Evolutionary conservation across 176 grass and related monocot genomes (phyloP), one percentile per base, ranked within the genome.

Genomic region (Aechmea fasciata): DNA sequence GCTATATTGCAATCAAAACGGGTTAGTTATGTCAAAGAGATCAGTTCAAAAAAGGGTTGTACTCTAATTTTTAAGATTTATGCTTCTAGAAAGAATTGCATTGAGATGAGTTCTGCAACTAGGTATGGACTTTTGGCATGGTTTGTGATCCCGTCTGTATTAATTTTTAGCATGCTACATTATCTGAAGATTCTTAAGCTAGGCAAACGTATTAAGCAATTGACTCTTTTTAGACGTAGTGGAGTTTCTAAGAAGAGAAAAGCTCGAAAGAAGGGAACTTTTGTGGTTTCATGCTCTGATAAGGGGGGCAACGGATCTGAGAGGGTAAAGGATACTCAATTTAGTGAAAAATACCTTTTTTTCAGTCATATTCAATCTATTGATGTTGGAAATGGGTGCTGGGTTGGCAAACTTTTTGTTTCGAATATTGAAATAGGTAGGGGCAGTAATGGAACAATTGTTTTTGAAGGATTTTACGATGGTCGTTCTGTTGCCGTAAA

Each of bases 361-460:
- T 69, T 47, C 57, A 66, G 57, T 47, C 25, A 51, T 65, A 75
- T 65, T 28, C 64, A 64, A 61, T 49, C 66, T 64, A 24, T 48
- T 72, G 50, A 84, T 82, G 75, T 9, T 29, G 69, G 51, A 63
- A 76, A 80, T 70, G 89, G 89, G 48, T 83, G 85, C 54, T 77
- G 77, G 74, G 79, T 97, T 83, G 86, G 84, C 75, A 99, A 83
- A 79, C 84, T 93, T 63, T 69, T 72, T 82, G 77, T 99, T 66
- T 75, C 73, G 29, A 99, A 71, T 66, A 79, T 78, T 65, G 89
- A 93, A 93, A 99, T 99, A 11, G 94, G 89, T 71, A 89, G 80
- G 67, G 94, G 89, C 52, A 99, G 94, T 85, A 99, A 93, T 75
- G 94, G 89, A 19, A 93, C 89, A 69, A 81, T 99, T 72, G 94